These are phyloP conservation scores for Phytophthora multivora DNA, from an alignment of 352 stramenopile genomes.

Conservation along the genomic window DNA sequence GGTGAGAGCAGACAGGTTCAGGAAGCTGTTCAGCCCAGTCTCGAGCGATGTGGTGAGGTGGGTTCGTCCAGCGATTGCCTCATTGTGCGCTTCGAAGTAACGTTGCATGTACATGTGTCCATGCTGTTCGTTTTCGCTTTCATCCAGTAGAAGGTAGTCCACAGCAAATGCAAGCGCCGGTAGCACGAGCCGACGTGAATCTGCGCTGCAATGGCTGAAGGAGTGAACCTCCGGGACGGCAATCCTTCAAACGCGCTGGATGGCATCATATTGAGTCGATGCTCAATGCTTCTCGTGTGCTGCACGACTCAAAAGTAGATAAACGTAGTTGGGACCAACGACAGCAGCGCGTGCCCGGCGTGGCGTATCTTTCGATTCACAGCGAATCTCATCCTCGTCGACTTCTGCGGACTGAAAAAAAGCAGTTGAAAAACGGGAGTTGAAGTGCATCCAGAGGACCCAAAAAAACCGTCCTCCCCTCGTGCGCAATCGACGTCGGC, in stretches of 20 bases:
- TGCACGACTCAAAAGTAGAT: background rate
- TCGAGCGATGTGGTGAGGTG: background rate
- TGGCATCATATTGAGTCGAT: background rate
- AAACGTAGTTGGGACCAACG: background rate
- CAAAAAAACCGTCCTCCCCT: slow-evolving; percentile 19
- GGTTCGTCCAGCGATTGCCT: no score
- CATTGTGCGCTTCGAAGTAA: no score
- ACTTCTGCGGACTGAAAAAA: slow-evolving; percentile 4
- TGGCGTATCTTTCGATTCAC: slow-evolving; percentile 24
- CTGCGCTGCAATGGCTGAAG: background rate
- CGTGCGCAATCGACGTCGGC: slow-evolving; percentile 24
- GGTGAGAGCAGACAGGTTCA: slow-evolving; percentile 10
- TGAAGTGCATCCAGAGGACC: slow-evolving; percentile 24
- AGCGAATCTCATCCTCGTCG: slow-evolving; percentile 16
- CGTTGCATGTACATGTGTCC: no score
- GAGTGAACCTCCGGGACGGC: background rate
- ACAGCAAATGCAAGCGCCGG: no score
- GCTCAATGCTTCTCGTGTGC: background rate
- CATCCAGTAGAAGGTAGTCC: no score
- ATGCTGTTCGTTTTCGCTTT: no score
- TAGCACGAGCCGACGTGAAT: background rate
- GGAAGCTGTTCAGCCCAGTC: background rate
- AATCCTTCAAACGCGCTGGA: background rate
- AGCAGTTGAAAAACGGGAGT: slow-evolving; percentile 15
- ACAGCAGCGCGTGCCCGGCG: background rate